Evolutionary conservation across 768 basidiomycete species (phyloP).

Genomic region (Rhizopogon salebrosus): DNA sequence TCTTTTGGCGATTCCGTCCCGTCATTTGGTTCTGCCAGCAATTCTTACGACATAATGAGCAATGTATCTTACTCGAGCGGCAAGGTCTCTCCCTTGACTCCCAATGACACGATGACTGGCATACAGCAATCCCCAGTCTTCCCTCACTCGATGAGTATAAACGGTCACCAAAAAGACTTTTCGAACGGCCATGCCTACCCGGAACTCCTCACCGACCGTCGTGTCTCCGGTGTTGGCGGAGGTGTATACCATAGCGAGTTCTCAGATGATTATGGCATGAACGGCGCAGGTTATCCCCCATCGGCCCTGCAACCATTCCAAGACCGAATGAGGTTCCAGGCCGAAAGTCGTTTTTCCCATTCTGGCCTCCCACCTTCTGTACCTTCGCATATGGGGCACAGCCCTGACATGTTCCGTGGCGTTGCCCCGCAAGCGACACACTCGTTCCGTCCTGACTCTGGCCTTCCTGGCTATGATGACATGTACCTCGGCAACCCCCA

Average conservation of each 20-base stretch:
- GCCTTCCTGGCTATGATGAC: slow-evolving; percentile 50
- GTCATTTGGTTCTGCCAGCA: slow-evolving; percentile 48
- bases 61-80: slow-evolving; percentile 60
- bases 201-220: slow-evolving; percentile 59
- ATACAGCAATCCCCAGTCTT: slow-evolving; percentile 54
- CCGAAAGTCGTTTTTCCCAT: slow-evolving; percentile 50
- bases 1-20: slow-evolving; percentile 58
- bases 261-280: slow-evolving; percentile 58
- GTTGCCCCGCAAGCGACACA: slow-evolving; percentile 71
- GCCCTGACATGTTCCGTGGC: slow-evolving; percentile 56
- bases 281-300: slow-evolving; percentile 42
- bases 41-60: slow-evolving; percentile 62
- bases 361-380: slow-evolving; percentile 35
- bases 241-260: slow-evolving; percentile 54
- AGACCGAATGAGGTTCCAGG: slow-evolving; percentile 54
- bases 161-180: slow-evolving; percentile 49
- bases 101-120: slow-evolving; percentile 54
- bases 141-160: slow-evolving; percentile 35
- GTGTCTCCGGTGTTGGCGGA: slow-evolving; percentile 40
- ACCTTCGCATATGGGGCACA: slow-evolving; percentile 46
- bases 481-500: slow-evolving; percentile 55
- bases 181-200: slow-evolving; percentile 43
- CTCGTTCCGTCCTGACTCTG: slow-evolving; percentile 48
- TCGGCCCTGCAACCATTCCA: slow-evolving; percentile 52
- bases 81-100: slow-evolving; percentile 73